Base-by-base conservation (phyloP, 495 filamentous ascomycete genomes). In the Apodospora peruviana region DNA sequence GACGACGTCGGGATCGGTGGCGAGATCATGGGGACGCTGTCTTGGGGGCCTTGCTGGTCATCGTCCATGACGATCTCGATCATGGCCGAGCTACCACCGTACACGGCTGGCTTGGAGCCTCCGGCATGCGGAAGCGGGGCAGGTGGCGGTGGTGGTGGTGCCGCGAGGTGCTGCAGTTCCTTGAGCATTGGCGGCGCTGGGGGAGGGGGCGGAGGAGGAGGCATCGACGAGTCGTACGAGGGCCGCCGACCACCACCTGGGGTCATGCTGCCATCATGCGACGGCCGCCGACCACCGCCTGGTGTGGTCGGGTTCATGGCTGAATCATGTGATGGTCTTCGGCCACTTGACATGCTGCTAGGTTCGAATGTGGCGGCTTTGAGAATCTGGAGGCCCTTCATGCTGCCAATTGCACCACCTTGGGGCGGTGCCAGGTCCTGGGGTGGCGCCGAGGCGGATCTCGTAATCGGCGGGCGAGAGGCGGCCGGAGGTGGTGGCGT, bases 91-190 rank as follows among this genome's bases (percentile, higher is more conserved):
- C 78, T 32, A 18, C 61, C 62, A 43, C 57, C 62, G 52, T 69
- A 74, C 17, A 71, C 61, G 12, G 61, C 48, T 10, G 59, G 61
- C 12, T 69, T 59, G 16, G 35, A 20, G 1, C 58, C 62, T 20
- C 21, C 51, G 8, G 48, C 18, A n/a, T 61, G 56, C 2, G 71
- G 68, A 4, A 75, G 48, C 1, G 77, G 86, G 1, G 83, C 83
- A 2, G 86, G 83, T 10, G 84, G 84, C 0, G 83, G 84, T 3
- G 83, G 84, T 2, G 84, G 81, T 4, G 81, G 81, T 14, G 58
- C 72, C 22, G 83, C 82, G 8, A 96, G 77, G 66, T 96, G 90
- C 60, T 90, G 86, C n/a, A 95, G 79, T 54, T 95, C 86, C 43
- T 83, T 82, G 34, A 95, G 73, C 24, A 95, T 77, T 10, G 85